These are phyloP conservation scores for Russula abietina DNA, from an alignment of 768 basidiomycete genomes.

Conservation along the genomic window DNA sequence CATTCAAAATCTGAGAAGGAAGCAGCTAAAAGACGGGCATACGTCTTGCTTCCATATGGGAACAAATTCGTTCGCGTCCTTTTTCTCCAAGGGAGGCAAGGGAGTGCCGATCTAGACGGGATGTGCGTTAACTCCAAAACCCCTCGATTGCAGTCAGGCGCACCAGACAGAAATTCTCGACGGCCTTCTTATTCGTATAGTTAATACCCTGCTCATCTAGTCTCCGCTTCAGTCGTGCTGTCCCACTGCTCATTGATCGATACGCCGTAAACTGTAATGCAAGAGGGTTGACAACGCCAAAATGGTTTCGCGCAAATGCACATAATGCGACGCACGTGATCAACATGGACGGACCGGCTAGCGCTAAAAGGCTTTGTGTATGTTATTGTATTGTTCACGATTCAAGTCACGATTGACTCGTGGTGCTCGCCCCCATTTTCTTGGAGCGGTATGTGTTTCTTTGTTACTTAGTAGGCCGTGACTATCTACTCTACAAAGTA, in stretches of 20 bases:
- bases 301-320: neutral
- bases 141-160: slow-evolving; percentile 24
- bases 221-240: slow-evolving; percentile 71
- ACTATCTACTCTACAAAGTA: no score
- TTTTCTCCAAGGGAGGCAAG: slow-evolving; percentile 88
- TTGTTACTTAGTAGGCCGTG: no score
- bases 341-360: no score
- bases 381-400: no score
- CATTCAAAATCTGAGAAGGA: slow-evolving; percentile 19
- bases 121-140: neutral
- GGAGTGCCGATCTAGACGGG: slow-evolving; percentile 80
- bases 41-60: slow-evolving; percentile 98
- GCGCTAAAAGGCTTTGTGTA: no score
- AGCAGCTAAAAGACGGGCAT: slow-evolving; percentile 24
- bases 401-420: no score
- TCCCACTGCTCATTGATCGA: slow-evolving; percentile 34
- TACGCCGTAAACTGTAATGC: neutral
- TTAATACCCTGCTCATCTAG: slow-evolving; percentile 77
- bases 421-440: no score
- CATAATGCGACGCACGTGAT: neutral
- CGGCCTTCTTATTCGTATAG: slow-evolving; percentile 59
- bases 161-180: slow-evolving; percentile 83
- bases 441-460: no score
- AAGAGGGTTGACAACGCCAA: neutral
- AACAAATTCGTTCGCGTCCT: slow-evolving; percentile 90